These are phyloP conservation scores for Ceratocystis alfenasii DNA, from an alignment of 2,329 filamentous ascomycete genomes.

Conservation along the genomic window DNA sequence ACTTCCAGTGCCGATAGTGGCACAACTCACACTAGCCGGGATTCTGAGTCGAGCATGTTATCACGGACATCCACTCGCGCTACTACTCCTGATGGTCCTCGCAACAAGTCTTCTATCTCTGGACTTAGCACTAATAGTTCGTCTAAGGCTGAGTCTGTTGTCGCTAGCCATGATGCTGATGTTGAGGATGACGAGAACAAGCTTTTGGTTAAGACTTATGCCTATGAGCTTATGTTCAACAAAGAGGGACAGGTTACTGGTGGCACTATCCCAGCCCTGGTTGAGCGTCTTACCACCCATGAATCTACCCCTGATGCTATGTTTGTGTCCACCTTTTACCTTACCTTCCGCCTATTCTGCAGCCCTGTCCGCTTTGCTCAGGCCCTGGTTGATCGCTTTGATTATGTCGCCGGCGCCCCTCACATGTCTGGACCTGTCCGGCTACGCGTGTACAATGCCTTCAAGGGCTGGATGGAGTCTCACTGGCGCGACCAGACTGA, in stretches of 20 bases:
- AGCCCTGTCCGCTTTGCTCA: conserved; percentile 67
- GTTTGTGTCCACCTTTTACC: conserved; percentile 89
- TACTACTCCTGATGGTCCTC: conserved; percentile 66
- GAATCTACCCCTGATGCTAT: conserved; percentile 83
- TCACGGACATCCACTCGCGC: conserved; percentile 79
- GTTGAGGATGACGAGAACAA: conserved; percentile 67
- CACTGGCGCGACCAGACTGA: conserved; percentile 85
- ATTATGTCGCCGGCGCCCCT: conserved; percentile 72
- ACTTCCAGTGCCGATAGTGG: conserved; percentile 66
- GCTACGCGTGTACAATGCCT: conserved; percentile 84
- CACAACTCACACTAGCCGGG: conserved; percentile 66
- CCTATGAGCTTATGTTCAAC: conserved; percentile 83
- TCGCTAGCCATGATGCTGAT: conserved; percentile 52
- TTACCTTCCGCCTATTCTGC: conserved; percentile 90
- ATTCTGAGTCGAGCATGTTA: conserved; percentile 67
- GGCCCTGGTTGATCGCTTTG: conserved; percentile 78
- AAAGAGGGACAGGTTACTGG: conserved; percentile 92
- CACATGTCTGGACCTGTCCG: conserved; percentile 67
- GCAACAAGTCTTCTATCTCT: conserved; percentile 50
- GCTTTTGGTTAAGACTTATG: conserved; percentile 82
- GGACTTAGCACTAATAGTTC: conserved; percentile 57
- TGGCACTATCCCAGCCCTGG: conserved; percentile 74
- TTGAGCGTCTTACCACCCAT: conserved; percentile 89
- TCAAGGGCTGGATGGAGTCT: conserved; percentile 95
- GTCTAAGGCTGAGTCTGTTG: conserved; percentile 29